These are phyloP conservation scores for Aspergillus latus DNA, from an alignment of 2,329 filamentous ascomycete genomes.

Conservation along the genomic window DNA sequence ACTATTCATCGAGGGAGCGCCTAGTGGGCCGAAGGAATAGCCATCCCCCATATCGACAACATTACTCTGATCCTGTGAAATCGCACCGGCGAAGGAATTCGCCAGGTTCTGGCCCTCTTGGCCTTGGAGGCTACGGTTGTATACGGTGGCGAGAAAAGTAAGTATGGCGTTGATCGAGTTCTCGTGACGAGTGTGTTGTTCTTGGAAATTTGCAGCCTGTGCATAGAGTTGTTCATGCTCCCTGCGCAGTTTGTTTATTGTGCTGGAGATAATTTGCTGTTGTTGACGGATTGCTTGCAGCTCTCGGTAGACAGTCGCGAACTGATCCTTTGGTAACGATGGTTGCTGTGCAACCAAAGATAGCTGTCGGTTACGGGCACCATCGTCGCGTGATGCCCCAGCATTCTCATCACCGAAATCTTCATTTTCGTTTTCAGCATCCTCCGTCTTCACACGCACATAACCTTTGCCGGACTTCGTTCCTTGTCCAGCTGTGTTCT, in stretches of 20 bases:
- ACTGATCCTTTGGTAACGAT: slow-evolving; percentile 67
- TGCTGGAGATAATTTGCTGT: slow-evolving; percentile 79
- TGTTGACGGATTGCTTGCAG: slow-evolving; percentile 79
- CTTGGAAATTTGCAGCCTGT: slow-evolving; percentile 85
- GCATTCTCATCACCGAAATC: slow-evolving; percentile 47
- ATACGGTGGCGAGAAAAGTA: slow-evolving; percentile 94
- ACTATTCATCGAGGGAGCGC: slow-evolving; percentile 33
- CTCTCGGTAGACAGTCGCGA: slow-evolving; percentile 75
- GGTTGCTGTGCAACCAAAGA: slow-evolving; percentile 41
- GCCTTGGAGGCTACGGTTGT: slow-evolving; percentile 87
- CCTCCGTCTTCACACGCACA: slow-evolving; percentile 51
- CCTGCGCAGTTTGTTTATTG: slow-evolving; percentile 75
- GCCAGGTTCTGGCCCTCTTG: slow-evolving; percentile 75
- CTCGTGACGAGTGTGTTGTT: slow-evolving; percentile 91
- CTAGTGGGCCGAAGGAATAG: slow-evolving; percentile 37
- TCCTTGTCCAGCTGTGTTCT: slow-evolving; percentile 61
- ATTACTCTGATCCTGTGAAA: slow-evolving; percentile 63
- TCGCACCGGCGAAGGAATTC: slow-evolving; percentile 77
- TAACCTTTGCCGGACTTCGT: slow-evolving; percentile 52
- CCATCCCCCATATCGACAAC: slow-evolving; percentile 64
- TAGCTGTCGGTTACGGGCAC: slow-evolving; percentile 41
- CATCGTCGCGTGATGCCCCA: slow-evolving; percentile 34
- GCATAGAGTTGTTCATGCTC: slow-evolving; percentile 87
- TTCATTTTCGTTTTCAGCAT: slow-evolving; percentile 66
- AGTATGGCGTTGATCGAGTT: slow-evolving; percentile 99